A percentile compares a stretch with the other conserved stretches of the same genome.
Evolutionary conservation across 345 rosid genomes (phyloP).

Genomic region (Gossypium bickii): DNA sequence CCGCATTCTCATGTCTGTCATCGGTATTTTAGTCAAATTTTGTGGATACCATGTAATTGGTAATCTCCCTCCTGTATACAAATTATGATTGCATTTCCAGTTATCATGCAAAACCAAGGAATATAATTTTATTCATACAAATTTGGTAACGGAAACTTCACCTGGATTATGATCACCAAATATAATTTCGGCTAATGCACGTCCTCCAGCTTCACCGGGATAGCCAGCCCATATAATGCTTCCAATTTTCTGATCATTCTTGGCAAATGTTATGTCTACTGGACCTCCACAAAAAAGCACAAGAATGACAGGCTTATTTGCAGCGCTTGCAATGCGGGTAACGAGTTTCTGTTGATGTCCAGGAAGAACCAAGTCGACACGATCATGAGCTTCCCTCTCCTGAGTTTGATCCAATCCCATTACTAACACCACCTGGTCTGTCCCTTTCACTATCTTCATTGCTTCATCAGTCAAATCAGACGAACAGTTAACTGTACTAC

Average conservation of each 20-base stretch:
- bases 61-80: conserved; percentile 53
- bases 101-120: neutral
- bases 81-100: neutral
- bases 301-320: conserved; percentile 64
- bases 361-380: conserved; percentile 63
- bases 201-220: conserved; percentile 90
- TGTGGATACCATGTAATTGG: conserved; percentile 66
- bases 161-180: conserved; percentile 94
- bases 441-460: conserved; percentile 44
- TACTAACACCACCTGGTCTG: conserved; percentile 66
- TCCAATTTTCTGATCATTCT: conserved; percentile 46
- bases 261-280: conserved; percentile 67
- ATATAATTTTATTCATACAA: neutral
- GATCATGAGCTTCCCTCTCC: conserved; percentile 75
- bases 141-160: conserved; percentile 18
- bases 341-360: conserved; percentile 66
- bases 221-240: conserved; percentile 95
- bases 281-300: conserved; percentile 88
- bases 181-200: conserved; percentile 71
- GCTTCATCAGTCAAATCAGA: conserved; percentile 47
- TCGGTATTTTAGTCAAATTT: conserved; percentile 38
- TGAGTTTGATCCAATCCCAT: conserved; percentile 90
- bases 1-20: conserved; percentile 65
- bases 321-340: conserved; percentile 47
- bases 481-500: conserved; percentile 59